Evolutionary conservation across 352 stramenopile species (phyloP), one percentile per base, ranked within the genome.

Genomic region (Globisporangium perplexum): DNA sequence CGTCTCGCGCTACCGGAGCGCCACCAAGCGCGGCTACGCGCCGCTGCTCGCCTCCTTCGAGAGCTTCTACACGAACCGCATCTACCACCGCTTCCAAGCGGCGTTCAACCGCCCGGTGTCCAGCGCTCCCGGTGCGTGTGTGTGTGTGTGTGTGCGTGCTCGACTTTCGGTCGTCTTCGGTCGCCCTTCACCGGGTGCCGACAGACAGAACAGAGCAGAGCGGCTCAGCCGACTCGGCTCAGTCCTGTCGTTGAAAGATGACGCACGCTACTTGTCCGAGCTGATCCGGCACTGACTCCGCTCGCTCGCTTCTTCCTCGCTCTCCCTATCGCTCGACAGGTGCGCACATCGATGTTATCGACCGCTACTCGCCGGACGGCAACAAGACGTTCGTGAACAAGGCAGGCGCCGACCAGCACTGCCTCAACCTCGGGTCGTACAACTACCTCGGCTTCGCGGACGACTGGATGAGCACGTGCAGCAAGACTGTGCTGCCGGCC

Each of bases 391-490:
- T 65, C 10, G 23, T 24, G 23, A 52, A 58, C 44, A 58, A 55
- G 28, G 55, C 60, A 2, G 60, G 49, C 5, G 4, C 5, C 8
- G 26, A 53, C 17, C 64, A 73, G 11, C 56, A 70, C 23, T 97
- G 86, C 63, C 55, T 98, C 23, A 98, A 98, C 68, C 68, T 98
- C 3, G 93, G 93, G 23, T 96, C 77, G 43, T 98, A 98, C 82
- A 98, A 98, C 71, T 98, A 98, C 68, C 72, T 98, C 4, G 95
- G 95, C n/a, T 98, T 98, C 73, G 95, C 90, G 1, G 95, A 98
- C 65, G 93, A 98, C 69, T 98, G 93, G 93, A 72, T 95, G 55
- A 63, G 75, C 45, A 98, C 89, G 15, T 98, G 95, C 66, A 63
- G 69, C 41, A 47, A 69, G 2, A 60, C 71, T 18, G 94, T 98